Conservation (phyloP, 2,329 filamentous ascomycete genomes). For the Neofusicoccum cordaticola region DNA sequence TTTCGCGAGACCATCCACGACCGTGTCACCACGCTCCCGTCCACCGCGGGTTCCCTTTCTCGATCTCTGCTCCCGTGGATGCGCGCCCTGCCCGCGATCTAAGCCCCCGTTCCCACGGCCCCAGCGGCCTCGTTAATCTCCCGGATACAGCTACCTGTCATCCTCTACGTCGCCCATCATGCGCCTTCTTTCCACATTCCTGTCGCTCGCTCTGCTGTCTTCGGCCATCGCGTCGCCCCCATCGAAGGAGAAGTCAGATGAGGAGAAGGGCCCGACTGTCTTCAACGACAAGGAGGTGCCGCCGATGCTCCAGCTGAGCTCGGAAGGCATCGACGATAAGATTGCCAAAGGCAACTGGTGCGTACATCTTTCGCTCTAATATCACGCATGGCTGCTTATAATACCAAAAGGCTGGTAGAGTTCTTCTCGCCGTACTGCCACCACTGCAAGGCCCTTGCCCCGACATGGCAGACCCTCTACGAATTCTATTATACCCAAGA, state of each 20-base stretch:
- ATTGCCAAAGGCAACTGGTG: constrained; percentile 68
- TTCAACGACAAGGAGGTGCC: constrained; percentile 69
- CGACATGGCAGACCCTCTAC: constrained; percentile 86
- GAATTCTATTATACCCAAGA: constrained; percentile 93
- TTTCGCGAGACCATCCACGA: constrained; percentile 11
- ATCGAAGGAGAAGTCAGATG: not conserved
- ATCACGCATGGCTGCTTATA: not conserved
- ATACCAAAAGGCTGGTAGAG: constrained; percentile 42
- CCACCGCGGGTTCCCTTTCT: not conserved
- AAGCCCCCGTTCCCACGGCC: not conserved
- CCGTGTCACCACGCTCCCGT: constrained; percentile 8
- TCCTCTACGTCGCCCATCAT: constrained; percentile 10
- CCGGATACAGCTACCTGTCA: constrained; percentile 8
- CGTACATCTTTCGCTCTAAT: constrained; percentile 9
- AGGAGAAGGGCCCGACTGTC: constrained; percentile 41
- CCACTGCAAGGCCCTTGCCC: constrained; percentile 77
- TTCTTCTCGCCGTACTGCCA: constrained; percentile 54
- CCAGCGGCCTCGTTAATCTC: constrained; percentile 7
- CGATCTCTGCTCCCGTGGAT: constrained; percentile 3
- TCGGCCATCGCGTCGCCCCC: constrained; percentile 1
- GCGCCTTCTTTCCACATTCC: constrained; percentile 11
- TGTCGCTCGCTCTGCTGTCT: constrained; percentile 14
- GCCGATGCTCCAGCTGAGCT: constrained; percentile 60
- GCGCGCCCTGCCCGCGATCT: not conserved
- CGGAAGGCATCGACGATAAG: constrained; percentile 57